Percentiles rank a stretch among this genome's conserved stretches.
phyloP scores from a whole-genome alignment of 2,329 filamentous ascomycete species.

The Thielaviopsis euricoi region DNA sequence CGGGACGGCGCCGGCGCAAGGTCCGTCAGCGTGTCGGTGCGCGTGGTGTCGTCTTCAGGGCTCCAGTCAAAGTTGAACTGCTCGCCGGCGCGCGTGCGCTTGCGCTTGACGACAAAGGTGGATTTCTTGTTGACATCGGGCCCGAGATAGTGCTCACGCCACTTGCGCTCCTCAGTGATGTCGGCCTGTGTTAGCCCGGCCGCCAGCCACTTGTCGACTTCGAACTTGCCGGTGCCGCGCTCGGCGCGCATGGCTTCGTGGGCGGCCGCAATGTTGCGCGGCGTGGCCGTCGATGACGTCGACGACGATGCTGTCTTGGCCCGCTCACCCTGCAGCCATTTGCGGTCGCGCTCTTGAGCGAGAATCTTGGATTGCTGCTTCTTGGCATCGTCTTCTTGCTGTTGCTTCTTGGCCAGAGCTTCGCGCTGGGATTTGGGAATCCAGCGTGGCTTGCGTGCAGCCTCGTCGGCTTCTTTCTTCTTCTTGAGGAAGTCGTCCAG shows the following conservation, averaged over 20 bases:
- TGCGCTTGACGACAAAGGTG: constrained; percentile 90
- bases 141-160: constrained; percentile 77
- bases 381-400: constrained; percentile 41
- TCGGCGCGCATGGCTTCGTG: constrained; percentile 13
- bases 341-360: constrained; percentile 9
- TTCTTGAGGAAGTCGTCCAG: constrained; percentile 73
- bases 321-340: constrained; percentile 10
- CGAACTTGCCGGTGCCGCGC: constrained; percentile 11
- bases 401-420: constrained; percentile 61
- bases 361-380: constrained; percentile 7
- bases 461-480: constrained; percentile 73
- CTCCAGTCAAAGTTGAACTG: constrained; percentile 99
- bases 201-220: constrained; percentile 10
- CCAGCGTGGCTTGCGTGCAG: constrained; percentile 76
- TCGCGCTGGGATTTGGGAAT: constrained; percentile 72
- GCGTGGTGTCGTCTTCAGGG: constrained; percentile 78
- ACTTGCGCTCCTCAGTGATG: constrained; percentile 55
- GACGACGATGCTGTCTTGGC: not conserved
- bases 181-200: constrained; percentile 23
- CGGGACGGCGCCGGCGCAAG: not conserved
- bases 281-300: not conserved
- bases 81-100: constrained; percentile 78
- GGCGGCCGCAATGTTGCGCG: constrained; percentile 7
- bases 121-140: constrained; percentile 67
- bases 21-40: constrained; percentile 13